These are phyloP conservation scores for Coemansia sp. DNA, from an alignment of 192 early-diverging fungal genomes.

Conservation along the genomic window DNA sequence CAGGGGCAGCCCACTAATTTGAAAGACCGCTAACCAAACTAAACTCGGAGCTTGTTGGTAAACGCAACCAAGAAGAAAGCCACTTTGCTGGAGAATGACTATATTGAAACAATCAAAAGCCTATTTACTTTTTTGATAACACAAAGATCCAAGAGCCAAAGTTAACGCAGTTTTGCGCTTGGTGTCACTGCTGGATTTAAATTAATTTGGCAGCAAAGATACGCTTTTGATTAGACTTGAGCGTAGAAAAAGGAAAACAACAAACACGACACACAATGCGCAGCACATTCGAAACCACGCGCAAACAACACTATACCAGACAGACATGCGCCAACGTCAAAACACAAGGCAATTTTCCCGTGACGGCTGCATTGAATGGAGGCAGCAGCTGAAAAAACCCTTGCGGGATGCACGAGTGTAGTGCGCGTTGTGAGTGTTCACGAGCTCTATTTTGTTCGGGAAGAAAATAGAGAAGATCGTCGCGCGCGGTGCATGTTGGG, in stretches of 20 bases:
- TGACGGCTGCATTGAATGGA: neutral
- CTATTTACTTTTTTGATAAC: too few species aligned
- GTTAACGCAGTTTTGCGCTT: too few species aligned
- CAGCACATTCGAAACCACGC: neutral
- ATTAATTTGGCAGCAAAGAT: too few species aligned
- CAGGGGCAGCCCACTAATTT: too few species aligned
- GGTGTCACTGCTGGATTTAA: too few species aligned
- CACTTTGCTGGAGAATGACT: too few species aligned
- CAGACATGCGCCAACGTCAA: constrained; percentile 14
- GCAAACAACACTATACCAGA: constrained; percentile 6
- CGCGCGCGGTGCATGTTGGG: constrained; percentile 1
- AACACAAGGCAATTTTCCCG: constrained; percentile 1
- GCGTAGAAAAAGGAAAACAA: neutral
- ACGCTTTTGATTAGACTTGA: too few species aligned
- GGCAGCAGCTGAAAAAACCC: constrained; percentile 4
- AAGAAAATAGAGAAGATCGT: constrained; percentile 2
- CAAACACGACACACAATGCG: neutral
- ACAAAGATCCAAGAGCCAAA: too few species aligned
- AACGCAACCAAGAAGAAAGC: too few species aligned
- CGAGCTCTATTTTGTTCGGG: neutral
- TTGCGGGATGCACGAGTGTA: constrained; percentile 8
- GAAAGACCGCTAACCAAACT: too few species aligned
- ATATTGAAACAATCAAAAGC: too few species aligned
- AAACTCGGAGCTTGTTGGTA: too few species aligned
- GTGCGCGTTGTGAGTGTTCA: constrained; percentile 3